These are phyloP conservation scores for Actinidia arguta DNA, from an alignment of 179 eudicot species.

Conservation along the genomic window DNA sequence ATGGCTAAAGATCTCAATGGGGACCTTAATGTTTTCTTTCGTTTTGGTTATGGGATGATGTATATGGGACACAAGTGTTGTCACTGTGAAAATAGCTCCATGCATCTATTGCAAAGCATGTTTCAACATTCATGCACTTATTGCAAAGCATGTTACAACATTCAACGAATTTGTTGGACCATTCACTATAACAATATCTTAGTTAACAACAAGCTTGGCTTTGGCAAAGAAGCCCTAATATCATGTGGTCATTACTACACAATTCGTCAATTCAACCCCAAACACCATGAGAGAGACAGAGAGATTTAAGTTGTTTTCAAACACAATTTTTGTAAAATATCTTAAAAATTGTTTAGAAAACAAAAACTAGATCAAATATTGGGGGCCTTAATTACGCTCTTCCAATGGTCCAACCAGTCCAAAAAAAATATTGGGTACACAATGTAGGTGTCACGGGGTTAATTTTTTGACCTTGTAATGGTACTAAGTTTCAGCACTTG, in stretches of 20 bases:
- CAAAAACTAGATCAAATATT: background rate
- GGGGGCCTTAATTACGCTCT: too few relatives aligned
- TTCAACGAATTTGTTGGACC: conserved; percentile 17
- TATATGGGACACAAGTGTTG: background rate
- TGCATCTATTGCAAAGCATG: too few relatives aligned
- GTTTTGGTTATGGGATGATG: background rate
- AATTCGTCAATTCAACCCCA: background rate
- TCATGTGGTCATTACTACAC: background rate
- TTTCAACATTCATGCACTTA: too few relatives aligned
- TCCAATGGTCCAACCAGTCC: too few relatives aligned
- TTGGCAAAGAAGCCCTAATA: background rate
- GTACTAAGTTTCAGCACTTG: too few relatives aligned
- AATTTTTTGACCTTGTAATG: too few relatives aligned
- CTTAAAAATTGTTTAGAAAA: background rate
- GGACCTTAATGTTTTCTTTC: conserved; percentile 11
- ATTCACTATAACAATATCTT: conserved; percentile 5
- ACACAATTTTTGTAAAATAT: too few relatives aligned
- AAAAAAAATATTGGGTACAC: too few relatives aligned
- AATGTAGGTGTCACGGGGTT: too few relatives aligned
- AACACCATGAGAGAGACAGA: too few relatives aligned
- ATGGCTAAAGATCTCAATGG: background rate
- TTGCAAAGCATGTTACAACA: conserved; percentile 7
- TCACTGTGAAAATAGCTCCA: conserved; percentile 8
- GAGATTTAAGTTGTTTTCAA: too few relatives aligned
- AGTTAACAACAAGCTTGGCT: background rate